Base-by-base conservation (phyloP, 2,329 filamentous ascomycete species). In the Fusarium sambucinum region DNA sequence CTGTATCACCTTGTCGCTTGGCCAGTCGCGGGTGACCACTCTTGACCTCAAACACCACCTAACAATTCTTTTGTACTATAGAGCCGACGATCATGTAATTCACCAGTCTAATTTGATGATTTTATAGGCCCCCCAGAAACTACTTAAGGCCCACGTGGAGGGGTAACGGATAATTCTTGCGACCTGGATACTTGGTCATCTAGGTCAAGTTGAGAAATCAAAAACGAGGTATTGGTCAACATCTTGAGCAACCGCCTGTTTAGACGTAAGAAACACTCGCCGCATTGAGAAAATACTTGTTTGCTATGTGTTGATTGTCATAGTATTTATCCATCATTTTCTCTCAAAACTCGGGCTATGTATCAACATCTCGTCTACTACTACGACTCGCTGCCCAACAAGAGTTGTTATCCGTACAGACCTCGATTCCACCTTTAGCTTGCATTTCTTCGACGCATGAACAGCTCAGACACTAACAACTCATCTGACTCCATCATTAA, bases 141-240 rank as follows among this genome's bases (percentile, higher is more conserved):
- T 9, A n/a, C n/a, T n/a, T n/a, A 25, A 50, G 65, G 54, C 59
- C 53, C 70, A 73, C 68, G 70, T 73, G 70, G 66, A 72, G 68
- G 46, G 60, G 66, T 57, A 70, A 64, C 17, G 10, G 35, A 13
- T 11, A 19, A 38, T 38, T 38, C 12, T 12, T 21, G 13, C n/a
- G 13, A 19, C 12, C n/a, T 38, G n/a, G 35, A 12, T 32, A 32
- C 10, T 32, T 32, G 6, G 30, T 12, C 14, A 30, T 13, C 29
- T 30, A 30, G 10, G 30, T 32, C 14, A 32, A 32, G 30, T 32
- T 33, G 16, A 17, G 16, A 33, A 17, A 46, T 44, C 13, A 25
- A 47, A 27, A 33, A 52, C 6, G 16, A 38, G 30, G 37, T 25
- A 69, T 58, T 59, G 33, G 55, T 45, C 25, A n/a, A 66, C 32